A percentile compares a stretch with the other conserved stretches of the same genome.
Evolutionary conservation across 1,284 basidiomycete species (phyloP).

Genomic region (Rugosomyces carneus): DNA sequence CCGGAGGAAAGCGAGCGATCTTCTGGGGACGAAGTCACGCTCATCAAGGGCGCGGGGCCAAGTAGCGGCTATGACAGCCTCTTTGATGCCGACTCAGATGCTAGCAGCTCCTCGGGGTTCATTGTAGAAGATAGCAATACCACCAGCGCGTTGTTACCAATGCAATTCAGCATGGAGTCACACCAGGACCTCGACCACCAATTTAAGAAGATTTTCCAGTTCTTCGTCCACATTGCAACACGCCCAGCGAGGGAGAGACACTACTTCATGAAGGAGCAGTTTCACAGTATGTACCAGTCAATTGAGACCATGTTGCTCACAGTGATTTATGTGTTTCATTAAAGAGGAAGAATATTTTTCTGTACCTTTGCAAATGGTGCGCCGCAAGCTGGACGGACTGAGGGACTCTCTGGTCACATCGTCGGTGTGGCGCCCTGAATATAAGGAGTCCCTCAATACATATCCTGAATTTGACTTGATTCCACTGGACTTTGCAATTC

Average conservation of each 20-base stretch:
- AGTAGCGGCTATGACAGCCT: constrained; percentile 29
- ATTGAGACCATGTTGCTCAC: neutral
- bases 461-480: constrained; percentile 59
- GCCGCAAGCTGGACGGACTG: constrained; percentile 61
- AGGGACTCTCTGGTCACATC: constrained; percentile 70
- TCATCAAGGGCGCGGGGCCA: constrained; percentile 40
- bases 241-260: constrained; percentile 44
- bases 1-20: constrained; percentile 26
- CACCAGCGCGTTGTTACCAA: constrained; percentile 48
- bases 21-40: constrained; percentile 23
- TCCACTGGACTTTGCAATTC: constrained; percentile 48
- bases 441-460: constrained; percentile 57
- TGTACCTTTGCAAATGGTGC: constrained; percentile 54
- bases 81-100: constrained; percentile 28
- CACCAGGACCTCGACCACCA: constrained; percentile 70
- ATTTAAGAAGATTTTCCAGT: constrained; percentile 82
- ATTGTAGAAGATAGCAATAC: constrained; percentile 69
- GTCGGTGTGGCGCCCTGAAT: constrained; percentile 71
- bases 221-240: constrained; percentile 77
- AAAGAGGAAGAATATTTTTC: constrained; percentile 65
- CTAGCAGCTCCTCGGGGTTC: constrained; percentile 45
- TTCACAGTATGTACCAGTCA: constrained; percentile 39
- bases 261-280: constrained; percentile 45
- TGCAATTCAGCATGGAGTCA: constrained; percentile 70
- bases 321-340: neutral